phyloP scores from a whole-genome alignment of 2,329 filamentous ascomycete genomes.

The Dactylellina haptotyla region DNA sequence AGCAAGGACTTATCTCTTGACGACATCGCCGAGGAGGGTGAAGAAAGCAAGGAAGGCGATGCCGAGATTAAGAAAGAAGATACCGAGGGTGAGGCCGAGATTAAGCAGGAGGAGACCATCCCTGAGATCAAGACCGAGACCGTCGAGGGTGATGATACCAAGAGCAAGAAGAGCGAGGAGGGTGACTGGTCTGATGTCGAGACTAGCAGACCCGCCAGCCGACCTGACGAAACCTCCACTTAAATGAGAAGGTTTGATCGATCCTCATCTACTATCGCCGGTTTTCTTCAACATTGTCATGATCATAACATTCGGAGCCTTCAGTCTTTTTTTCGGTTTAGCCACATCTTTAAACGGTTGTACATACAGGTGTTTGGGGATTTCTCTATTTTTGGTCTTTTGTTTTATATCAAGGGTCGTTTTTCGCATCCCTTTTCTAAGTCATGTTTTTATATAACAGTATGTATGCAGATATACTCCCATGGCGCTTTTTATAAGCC shows the following conservation, averaged over 20 bases:
- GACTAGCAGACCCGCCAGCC: conserved; percentile 52
- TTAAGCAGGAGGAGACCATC: conserved; percentile 16
- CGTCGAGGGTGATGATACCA: conserved; percentile 43
- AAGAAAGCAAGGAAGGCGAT: conserved; percentile 46
- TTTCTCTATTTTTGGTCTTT: conserved; percentile 1
- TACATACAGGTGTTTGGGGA: conserved; percentile 32
- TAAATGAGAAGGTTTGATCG: no score
- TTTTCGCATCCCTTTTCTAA: background rate
- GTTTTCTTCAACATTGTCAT: background rate
- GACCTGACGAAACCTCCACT: conserved; percentile 37
- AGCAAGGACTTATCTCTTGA: conserved; percentile 46
- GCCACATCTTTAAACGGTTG: conserved; percentile 30
- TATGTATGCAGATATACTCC: no score
- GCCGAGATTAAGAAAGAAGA: conserved; percentile 41
- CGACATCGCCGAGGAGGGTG: conserved; percentile 50
- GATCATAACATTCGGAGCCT: background rate
- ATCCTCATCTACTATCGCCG: background rate
- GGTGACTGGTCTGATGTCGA: conserved; percentile 54
- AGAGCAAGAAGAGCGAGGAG: conserved; percentile 55
- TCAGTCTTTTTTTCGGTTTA: no score
- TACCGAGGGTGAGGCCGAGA: background rate
- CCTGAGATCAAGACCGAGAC: conserved; percentile 47
- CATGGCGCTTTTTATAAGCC: no score
- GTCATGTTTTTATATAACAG: no score
- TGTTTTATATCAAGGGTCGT: background rate